Evolutionary conservation across 805 yeast species (phyloP).

Genomic region (Saturnispora dispora): DNA sequence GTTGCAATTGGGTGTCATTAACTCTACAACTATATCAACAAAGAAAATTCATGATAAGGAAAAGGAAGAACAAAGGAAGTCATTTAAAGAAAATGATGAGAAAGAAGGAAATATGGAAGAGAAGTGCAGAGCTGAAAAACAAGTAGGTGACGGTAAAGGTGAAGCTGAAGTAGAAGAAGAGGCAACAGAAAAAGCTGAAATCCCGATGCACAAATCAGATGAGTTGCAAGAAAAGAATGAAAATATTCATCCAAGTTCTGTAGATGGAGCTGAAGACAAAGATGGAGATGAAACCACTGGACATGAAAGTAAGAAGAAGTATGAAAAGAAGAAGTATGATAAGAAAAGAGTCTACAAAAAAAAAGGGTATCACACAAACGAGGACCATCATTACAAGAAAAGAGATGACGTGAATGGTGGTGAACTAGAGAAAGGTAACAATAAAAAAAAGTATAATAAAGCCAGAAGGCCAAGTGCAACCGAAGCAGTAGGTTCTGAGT

Average conservation of each 20-base stretch:
- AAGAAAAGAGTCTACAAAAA: not conserved
- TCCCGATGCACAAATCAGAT: not conserved
- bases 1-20: slow-evolving; percentile 33
- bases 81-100: not conserved
- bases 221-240: not conserved
- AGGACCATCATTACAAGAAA: not conserved
- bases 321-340: not conserved
- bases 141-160: slow-evolving; percentile 13
- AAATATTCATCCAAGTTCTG: not conserved
- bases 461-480: not conserved
- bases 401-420: not conserved
- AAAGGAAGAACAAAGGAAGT: not conserved
- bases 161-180: slow-evolving; percentile 10
- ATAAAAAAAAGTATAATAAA: not conserved
- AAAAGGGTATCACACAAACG: not conserved
- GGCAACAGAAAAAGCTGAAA: not conserved
- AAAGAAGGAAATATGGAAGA: not conserved
- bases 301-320: not conserved
- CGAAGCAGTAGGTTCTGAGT: not conserved
- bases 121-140: not conserved
- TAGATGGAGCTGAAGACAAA: not conserved
- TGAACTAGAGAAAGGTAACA: not conserved
- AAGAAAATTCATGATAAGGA: slow-evolving; percentile 9
- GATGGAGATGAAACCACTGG: not conserved
- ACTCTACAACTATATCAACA: slow-evolving; percentile 33